Conservation (phyloP, 805 yeast species). For the Torulaspora franciscae region DNA sequence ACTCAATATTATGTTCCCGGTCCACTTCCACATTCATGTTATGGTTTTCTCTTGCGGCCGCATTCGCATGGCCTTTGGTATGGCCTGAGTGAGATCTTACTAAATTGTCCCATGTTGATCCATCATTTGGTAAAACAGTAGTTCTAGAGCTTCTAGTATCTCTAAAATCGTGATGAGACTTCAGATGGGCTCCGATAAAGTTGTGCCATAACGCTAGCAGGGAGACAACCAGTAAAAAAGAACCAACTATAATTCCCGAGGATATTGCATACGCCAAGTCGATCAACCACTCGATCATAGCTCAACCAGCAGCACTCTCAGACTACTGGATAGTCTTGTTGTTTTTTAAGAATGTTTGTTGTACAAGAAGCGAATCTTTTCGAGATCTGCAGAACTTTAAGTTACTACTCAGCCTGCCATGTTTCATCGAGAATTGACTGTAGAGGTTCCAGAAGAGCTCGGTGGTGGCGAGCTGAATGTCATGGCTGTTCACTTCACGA, state of each 20-base stretch:
- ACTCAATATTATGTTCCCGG: conserved; percentile 27
- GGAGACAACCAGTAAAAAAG: conserved; percentile 27
- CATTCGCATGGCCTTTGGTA: not conserved
- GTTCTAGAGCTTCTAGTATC: conserved; percentile 30
- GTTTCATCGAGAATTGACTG: not conserved
- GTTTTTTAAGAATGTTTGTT: not conserved
- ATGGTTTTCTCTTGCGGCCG: conserved; percentile 2
- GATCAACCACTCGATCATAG: conserved; percentile 8
- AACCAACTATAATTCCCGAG: conserved; percentile 19
- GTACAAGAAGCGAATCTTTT: not conserved
- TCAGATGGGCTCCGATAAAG: conserved; percentile 26
- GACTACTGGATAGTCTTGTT: not conserved
- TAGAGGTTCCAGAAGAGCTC: conserved; percentile 14
- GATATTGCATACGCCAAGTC: conserved; percentile 12
- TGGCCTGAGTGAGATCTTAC: not conserved
- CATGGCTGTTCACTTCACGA: conserved; percentile 25
- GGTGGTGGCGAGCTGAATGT: conserved; percentile 11
- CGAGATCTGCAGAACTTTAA: not conserved
- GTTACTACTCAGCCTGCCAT: not conserved
- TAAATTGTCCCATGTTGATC: not conserved
- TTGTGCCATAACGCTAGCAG: conserved; percentile 32
- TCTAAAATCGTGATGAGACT: conserved; percentile 27
- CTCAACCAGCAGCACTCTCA: not conserved
- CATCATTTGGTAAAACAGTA: conserved; percentile 9
- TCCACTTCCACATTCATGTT: conserved; percentile 18